These are phyloP conservation scores for Neurospora sp. DNA, from an alignment of 495 filamentous ascomycete species.

Conservation along the genomic window DNA sequence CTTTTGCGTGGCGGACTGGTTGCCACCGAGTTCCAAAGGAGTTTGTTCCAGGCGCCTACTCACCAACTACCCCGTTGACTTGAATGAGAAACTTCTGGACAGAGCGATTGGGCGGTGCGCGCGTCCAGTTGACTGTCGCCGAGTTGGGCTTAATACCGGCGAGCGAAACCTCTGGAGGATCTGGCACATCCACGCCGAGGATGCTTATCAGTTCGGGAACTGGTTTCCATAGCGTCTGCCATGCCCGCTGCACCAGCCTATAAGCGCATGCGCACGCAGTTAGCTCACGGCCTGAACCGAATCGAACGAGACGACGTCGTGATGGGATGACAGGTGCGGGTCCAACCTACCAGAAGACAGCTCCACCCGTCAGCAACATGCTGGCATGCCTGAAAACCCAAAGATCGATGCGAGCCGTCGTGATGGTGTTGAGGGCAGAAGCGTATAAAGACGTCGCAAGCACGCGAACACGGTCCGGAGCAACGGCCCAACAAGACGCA, in stretches of 20 bases:
- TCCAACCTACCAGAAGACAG: constrained; percentile 33
- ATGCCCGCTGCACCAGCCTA: constrained; percentile 74
- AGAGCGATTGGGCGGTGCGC: constrained; percentile 63
- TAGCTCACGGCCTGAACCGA: constrained; percentile 2
- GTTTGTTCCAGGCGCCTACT: constrained; percentile 14
- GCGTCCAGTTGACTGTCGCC: constrained; percentile 85
- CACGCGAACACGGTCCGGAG: constrained; percentile 32
- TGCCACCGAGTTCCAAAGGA: neutral
- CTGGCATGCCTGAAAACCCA: constrained; percentile 31
- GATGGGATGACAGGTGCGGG: neutral
- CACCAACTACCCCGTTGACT: constrained; percentile 86
- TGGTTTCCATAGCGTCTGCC: constrained; percentile 78
- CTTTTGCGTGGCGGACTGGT: neutral
- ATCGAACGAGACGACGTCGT: neutral
- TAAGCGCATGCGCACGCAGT: constrained; percentile 2
- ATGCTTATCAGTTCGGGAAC: constrained; percentile 83
- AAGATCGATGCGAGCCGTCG: constrained; percentile 28
- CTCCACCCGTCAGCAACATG: constrained; percentile 36
- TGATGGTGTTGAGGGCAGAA: constrained; percentile 21
- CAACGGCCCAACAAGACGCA: constrained; percentile 36
- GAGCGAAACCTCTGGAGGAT: constrained; percentile 82
- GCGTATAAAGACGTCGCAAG: constrained; percentile 28
- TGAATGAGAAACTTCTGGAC: constrained; percentile 83
- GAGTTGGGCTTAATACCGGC: constrained; percentile 79
- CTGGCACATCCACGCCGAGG: constrained; percentile 85